A percentile compares a stretch with the other conserved stretches of the same genome.
Evolutionary conservation across 2,329 filamentous ascomycete genomes (phyloP).

Genomic region (Botrytis squamosa): DNA sequence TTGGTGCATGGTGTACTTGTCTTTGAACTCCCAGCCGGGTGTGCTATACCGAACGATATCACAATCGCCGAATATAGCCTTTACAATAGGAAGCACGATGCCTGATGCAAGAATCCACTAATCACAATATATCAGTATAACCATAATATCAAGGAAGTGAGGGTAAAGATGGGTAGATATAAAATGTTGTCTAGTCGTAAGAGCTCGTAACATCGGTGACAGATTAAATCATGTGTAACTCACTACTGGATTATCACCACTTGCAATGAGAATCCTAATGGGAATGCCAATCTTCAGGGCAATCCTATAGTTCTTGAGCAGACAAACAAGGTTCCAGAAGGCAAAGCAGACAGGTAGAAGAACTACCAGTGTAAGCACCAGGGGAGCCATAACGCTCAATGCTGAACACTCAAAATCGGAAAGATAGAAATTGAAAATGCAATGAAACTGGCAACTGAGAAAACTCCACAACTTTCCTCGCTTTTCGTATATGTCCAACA

Average conservation of each 20-base stretch:
- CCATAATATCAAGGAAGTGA: not conserved
- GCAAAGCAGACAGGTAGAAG: not conserved
- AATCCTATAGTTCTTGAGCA: constrained; percentile 5
- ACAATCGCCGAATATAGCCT: constrained; percentile 1
- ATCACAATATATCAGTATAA: not conserved
- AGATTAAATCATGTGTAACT: not conserved
- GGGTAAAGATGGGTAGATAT: not conserved
- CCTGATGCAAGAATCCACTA: constrained; percentile 15
- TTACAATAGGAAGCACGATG: not conserved
- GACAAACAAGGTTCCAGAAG: not conserved
- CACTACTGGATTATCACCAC: constrained; percentile 15
- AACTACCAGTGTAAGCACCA: not conserved
- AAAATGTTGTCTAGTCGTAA: not conserved
- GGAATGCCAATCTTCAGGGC: not conserved
- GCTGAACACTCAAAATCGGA: not conserved
- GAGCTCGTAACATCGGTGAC: not conserved
- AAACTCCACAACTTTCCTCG: not conserved
- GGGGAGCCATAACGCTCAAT: not conserved
- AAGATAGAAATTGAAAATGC: not conserved
- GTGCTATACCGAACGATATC: constrained; percentile 2
- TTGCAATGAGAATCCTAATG: constrained; percentile 5
- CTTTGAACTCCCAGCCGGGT: constrained; percentile 14
- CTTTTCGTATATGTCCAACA: not conserved
- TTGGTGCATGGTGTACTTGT: constrained; percentile 8
- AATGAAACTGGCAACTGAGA: not conserved